Percentiles rank a stretch among this genome's conserved stretches.
Conservation (phyloP, 2,329 filamentous ascomycete species). For the Cladosporium sp. region DNA sequence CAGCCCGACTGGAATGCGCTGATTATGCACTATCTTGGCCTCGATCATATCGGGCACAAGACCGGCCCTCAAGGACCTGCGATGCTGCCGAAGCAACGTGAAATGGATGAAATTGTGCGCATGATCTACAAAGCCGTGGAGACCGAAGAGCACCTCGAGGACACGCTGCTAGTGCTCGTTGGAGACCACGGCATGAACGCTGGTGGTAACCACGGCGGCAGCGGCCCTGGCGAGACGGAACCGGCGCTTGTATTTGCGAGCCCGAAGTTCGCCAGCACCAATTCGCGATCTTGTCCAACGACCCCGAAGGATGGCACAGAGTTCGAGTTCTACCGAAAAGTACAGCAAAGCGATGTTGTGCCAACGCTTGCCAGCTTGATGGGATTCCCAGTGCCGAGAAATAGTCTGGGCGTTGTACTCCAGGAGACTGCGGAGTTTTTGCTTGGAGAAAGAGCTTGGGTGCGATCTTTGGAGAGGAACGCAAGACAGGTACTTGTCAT, state of each 20-base stretch:
- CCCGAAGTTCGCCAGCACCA: slow-evolving; percentile 57
- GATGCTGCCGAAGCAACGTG: slow-evolving; percentile 88
- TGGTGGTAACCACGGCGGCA: slow-evolving; percentile 93
- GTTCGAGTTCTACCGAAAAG: slow-evolving; percentile 77
- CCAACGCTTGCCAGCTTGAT: slow-evolving; percentile 85
- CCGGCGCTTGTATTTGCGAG: slow-evolving; percentile 89
- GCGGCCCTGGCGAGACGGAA: slow-evolving; percentile 89
- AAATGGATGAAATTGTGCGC: slow-evolving; percentile 85
- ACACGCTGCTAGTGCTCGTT: slow-evolving; percentile 79
- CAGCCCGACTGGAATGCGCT: slow-evolving; percentile 86
- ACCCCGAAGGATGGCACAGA: slow-evolving; percentile 58
- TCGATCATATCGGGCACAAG: slow-evolving; percentile 98
- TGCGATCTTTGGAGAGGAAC: slow-evolving; percentile 50
- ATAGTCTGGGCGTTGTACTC: slow-evolving; percentile 67
- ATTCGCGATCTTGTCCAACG: slow-evolving; percentile 49
- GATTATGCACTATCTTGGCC: slow-evolving; percentile 90
- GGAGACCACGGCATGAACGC: slow-evolving; percentile 99
- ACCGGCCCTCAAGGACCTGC: slow-evolving; percentile 79
- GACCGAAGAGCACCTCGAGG: slow-evolving; percentile 66
- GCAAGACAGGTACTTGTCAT: slow-evolving; percentile 77
- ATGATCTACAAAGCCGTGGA: slow-evolving; percentile 76
- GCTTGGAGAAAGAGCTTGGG: slow-evolving; percentile 41
- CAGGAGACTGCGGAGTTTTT: slow-evolving; percentile 55
- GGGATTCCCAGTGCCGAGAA: slow-evolving; percentile 83
- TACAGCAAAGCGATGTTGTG: slow-evolving; percentile 94